Base-by-base conservation (phyloP, 257 asterid genomes). In the Solanum pennellii region DNA sequence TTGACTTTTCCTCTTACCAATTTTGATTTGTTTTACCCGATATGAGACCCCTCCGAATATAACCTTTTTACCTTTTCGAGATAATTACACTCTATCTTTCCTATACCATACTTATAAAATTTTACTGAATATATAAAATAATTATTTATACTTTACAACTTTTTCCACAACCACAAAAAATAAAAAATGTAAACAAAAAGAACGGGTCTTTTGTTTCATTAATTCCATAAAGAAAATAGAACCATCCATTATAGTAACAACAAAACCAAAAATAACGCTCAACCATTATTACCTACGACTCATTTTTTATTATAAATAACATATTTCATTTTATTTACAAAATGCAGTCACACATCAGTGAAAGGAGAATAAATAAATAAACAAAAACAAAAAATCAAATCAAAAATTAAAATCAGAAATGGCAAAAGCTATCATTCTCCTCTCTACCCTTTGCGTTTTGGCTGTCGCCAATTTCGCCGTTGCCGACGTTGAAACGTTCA, bases 361-460 rank as follows among this genome's bases (percentile, higher is more conserved):
- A 71, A 71, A 66, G 87, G 79, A 84, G 66, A 65, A 65, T 23
- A 65, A 65, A 65, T 41, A 56, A 49, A 31, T 12, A 35, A 68
- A 65, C 3, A 72, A 56, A 72, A 56, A 86, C 15, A 39, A 73
- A 73, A 21, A 35, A 39, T 79, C 49, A 85, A 47, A 74, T 41
- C 8, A 29, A 8, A 69, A 35, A 87, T 35, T 2, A 35, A 33
- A 12, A 47, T 6, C 33, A 49, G n/a, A 88, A 85, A 52, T 90
- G 92, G 92, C 92, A 88, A 90, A 88, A 87, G 88, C 71, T 39
- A 41, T 87, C 75, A 80, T 76, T 72, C 88, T 90, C 86, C 29
- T 88, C 89, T 86, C 89, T 20, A 85, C 85, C 39, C 87, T 77
- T 59, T 80, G 89, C 68, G 9, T 85, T 83, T 47, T 88, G 86